These are phyloP conservation scores for Vitellaria paradoxa DNA, from an alignment of 179 eudicot species.

Conservation along the genomic window DNA sequence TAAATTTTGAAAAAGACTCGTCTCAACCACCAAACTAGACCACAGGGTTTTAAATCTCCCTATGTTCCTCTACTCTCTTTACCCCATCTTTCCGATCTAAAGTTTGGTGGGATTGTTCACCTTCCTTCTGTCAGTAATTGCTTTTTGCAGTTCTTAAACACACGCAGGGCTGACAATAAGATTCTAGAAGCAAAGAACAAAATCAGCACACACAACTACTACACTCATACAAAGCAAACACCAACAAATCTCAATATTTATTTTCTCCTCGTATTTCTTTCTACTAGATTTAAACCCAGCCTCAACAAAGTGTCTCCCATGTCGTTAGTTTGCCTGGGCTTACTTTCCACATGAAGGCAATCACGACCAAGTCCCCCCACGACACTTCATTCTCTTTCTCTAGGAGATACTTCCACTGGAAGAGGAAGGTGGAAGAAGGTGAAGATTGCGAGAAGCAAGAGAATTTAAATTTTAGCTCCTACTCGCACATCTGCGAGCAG, in stretches of 20 bases:
- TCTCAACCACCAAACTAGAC: too few species aligned
- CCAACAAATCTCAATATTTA: background rate
- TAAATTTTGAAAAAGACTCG: too few species aligned
- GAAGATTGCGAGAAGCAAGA: conserved; percentile 17
- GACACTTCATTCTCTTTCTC: conserved; percentile 83
- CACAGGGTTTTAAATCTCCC: background rate
- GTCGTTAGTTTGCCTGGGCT: background rate
- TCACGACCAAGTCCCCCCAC: conserved; percentile 29
- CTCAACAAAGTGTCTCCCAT: background rate
- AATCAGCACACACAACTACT: conserved; percentile 5
- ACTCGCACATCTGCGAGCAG: background rate
- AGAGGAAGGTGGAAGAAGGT: conserved; percentile 37
- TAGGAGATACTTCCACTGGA: conserved; percentile 63
- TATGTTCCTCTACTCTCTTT: background rate
- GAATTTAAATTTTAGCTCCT: conserved; percentile 7
- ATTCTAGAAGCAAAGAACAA: conserved; percentile 12
- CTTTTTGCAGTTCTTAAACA: conserved; percentile 6
- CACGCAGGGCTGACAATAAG: conserved; percentile 13
- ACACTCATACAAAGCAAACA: background rate
- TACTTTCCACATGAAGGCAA: background rate
- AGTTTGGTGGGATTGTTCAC: conserved; percentile 58
- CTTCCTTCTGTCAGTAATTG: conserved; percentile 41
- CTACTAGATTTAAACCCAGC: background rate
- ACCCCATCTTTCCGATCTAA: conserved; percentile 7
- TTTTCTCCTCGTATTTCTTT: conserved; percentile 8